These are phyloP conservation scores for Chalara sp. DNA, from an alignment of 2,329 filamentous ascomycete species.

Conservation along the genomic window DNA sequence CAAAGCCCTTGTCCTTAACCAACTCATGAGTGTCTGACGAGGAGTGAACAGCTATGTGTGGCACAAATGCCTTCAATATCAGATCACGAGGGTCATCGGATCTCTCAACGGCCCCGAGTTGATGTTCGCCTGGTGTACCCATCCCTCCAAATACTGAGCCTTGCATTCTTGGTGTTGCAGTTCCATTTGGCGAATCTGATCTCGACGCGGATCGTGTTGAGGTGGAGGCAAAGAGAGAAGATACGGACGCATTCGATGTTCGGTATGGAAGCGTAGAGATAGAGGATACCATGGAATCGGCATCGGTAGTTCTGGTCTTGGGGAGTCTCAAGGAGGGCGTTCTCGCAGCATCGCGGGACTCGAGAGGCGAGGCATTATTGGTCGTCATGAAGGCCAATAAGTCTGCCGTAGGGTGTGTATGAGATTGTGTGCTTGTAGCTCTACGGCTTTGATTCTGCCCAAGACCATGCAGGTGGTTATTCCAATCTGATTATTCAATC, in stretches of 20 bases:
- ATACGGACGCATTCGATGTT: constrained; percentile 48
- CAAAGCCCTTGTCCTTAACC: constrained; percentile 76
- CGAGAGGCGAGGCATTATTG: constrained; percentile 60
- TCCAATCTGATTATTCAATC: too few relatives aligned
- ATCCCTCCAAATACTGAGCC: constrained; percentile 51
- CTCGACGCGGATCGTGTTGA: constrained; percentile 62
- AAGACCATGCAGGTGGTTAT: constrained; percentile 30
- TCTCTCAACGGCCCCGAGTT: constrained; percentile 14
- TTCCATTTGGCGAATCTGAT: constrained; percentile 59
- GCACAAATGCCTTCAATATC: constrained; percentile 79
- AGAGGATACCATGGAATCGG: constrained; percentile 42
- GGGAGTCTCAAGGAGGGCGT: constrained; percentile 50
- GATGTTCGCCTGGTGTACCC: constrained; percentile 25
- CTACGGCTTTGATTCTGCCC: constrained; percentile 35
- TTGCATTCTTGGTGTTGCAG: constrained; percentile 49
- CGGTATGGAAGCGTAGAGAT: constrained; percentile 46
- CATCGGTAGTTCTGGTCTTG: constrained; percentile 48
- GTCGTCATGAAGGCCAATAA: constrained; percentile 55
- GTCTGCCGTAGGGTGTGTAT: not conserved
- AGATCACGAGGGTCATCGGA: constrained; percentile 50
- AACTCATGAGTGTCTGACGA: constrained; percentile 80
- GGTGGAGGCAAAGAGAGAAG: constrained; percentile 59
- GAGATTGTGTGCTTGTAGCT: constrained; percentile 5
- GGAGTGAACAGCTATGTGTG: constrained; percentile 80
- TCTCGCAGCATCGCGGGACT: constrained; percentile 36